These are phyloP conservation scores for Heterobasidion annosum DNA, from an alignment of 1,284 basidiomycete genomes.

Conservation along the genomic window DNA sequence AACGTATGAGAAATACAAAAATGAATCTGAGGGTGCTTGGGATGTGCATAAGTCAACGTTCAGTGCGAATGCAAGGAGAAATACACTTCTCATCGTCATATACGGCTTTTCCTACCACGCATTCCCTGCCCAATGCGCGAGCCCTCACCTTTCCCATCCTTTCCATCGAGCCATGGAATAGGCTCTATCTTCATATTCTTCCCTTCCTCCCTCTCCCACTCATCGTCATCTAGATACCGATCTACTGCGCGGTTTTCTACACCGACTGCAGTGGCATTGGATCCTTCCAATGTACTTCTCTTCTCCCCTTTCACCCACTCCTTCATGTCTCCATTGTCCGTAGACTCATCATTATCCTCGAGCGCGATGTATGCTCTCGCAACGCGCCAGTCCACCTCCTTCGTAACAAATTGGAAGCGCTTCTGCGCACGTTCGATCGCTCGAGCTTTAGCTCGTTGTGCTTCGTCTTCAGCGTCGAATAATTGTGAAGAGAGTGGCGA, in stretches of 20 bases:
- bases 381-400: constrained; percentile 58
- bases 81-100: no score
- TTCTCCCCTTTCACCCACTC: constrained; percentile 3
- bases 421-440: constrained; percentile 42
- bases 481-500: constrained; percentile 7
- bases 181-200: constrained; percentile 13
- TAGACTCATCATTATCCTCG: constrained; percentile 25
- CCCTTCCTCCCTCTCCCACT: constrained; percentile 46
- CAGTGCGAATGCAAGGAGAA: no score
- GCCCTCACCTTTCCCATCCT: no score
- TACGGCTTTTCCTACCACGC: no score
- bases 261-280: neutral
- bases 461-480: constrained; percentile 24
- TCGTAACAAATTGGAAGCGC: constrained; percentile 53
- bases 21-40: no score
- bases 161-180: no score
- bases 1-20: no score
- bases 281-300: neutral
- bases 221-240: constrained; percentile 54
- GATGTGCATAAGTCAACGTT: no score
- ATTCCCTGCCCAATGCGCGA: no score
- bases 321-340: constrained; percentile 8
- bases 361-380: constrained; percentile 61
- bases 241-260: constrained; percentile 45
- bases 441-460: constrained; percentile 27